Conservation (phyloP, 345 rosid species). For the Theobroma cacao region DNA sequence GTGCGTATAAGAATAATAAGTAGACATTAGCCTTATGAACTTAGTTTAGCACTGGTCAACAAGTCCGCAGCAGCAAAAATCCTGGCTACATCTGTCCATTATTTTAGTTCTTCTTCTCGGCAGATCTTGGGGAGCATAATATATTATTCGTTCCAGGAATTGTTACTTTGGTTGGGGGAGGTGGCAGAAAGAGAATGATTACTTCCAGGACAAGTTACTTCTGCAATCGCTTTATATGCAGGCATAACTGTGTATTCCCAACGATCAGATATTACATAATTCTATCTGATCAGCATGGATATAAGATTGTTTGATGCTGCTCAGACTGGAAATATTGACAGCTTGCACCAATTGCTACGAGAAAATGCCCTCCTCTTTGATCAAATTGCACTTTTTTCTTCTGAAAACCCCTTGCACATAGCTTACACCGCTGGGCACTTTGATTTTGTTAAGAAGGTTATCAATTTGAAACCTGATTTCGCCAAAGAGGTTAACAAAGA, state of each 20-base stretch:
- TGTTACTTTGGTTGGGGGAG: background rate
- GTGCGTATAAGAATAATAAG: no score
- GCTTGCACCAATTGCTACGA: conserved; percentile 14
- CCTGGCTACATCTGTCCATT: background rate
- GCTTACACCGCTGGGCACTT: conserved; percentile 31
- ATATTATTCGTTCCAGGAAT: background rate
- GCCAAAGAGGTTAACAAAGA: conserved; percentile 35
- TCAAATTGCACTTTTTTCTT: background rate
- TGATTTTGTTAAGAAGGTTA: conserved; percentile 30
- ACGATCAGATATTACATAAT: background rate
- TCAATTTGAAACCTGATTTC: conserved; percentile 28
- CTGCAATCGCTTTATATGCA: background rate
- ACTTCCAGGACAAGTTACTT: background rate
- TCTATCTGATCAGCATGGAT: conserved; percentile 18
- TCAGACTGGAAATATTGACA: conserved; percentile 19
- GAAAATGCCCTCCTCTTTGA: conserved; percentile 23
- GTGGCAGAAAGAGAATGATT: background rate
- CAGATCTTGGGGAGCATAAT: background rate
- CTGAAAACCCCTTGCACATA: conserved; percentile 25
- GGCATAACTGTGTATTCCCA: background rate
- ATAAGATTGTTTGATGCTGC: conserved; percentile 21
- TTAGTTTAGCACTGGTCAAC: background rate
- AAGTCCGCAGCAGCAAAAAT: background rate
- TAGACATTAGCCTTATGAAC: background rate
- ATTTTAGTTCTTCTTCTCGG: background rate